Evolutionary conservation across 1,139 yeast species (phyloP).

Genomic region (Debaryomyces robertsiae): DNA sequence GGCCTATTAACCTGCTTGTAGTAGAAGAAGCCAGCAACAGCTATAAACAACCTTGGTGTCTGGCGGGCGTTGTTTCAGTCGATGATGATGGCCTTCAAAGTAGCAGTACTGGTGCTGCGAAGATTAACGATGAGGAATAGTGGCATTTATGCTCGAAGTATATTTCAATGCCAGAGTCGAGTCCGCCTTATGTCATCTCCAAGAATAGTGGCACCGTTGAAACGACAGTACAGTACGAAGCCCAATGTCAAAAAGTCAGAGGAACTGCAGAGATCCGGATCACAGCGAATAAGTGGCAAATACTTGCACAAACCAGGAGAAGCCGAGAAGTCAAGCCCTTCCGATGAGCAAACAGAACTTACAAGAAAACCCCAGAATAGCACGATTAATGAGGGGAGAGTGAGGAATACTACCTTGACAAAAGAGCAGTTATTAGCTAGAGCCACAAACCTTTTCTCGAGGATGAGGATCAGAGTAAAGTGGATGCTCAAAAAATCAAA

Average conservation of each 20-base stretch:
- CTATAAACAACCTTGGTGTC: background rate
- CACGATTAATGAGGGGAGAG: background rate
- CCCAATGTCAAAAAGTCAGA: background rate
- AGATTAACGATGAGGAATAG: background rate
- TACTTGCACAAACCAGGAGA: too few relatives aligned
- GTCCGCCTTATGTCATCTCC: background rate
- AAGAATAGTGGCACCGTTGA: background rate
- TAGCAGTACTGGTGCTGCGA: background rate
- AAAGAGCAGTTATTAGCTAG: constrained; percentile 56
- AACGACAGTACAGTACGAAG: constrained; percentile 2
- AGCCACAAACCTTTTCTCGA: constrained; percentile 51
- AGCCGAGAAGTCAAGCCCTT: too few relatives aligned
- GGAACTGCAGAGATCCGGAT: too few relatives aligned
- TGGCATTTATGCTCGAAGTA: constrained; percentile 2
- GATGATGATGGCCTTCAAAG: constrained; percentile 2
- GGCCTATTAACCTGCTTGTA: too few relatives aligned
- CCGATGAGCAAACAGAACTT: too few relatives aligned
- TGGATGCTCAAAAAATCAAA: constrained; percentile 64
- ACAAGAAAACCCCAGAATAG: background rate
- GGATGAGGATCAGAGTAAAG: constrained; percentile 59
- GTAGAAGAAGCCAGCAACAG: background rate
- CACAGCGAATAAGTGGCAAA: too few relatives aligned
- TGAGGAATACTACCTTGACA: constrained; percentile 18
- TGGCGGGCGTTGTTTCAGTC: background rate
- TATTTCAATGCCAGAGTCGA: background rate